phyloP scores from a whole-genome alignment of 2,329 filamentous ascomycete species.

The Fusarium pseudoanthophilum region DNA sequence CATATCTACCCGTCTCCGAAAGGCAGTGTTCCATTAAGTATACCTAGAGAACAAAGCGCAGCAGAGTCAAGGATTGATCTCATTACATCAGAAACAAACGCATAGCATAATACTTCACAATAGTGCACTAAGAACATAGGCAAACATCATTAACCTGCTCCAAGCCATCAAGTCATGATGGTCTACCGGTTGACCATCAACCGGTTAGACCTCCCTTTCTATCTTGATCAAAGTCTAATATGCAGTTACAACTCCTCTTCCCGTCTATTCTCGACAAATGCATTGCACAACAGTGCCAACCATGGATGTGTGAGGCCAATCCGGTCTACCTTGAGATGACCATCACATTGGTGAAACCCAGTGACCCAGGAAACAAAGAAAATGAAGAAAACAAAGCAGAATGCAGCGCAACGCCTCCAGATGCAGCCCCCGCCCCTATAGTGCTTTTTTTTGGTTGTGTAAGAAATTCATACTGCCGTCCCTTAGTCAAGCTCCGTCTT shows the following conservation, averaged over 20 bases:
- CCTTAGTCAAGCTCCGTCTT: slow-evolving; percentile 53
- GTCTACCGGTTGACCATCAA: slow-evolving; percentile 44
- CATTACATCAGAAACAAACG: neutral
- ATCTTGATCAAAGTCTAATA: slow-evolving; percentile 55
- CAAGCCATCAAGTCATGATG: slow-evolving; percentile 51
- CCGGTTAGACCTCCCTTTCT: slow-evolving; percentile 48
- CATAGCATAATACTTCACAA: slow-evolving; percentile 9
- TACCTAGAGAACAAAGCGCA: neutral
- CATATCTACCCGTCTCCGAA: neutral
- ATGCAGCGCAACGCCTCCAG: slow-evolving; percentile 55
- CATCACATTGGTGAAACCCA: slow-evolving; percentile 35
- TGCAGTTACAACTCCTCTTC: slow-evolving; percentile 52
- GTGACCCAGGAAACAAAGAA: slow-evolving; percentile 42
- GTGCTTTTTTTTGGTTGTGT: slow-evolving; percentile 46
- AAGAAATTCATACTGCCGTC: slow-evolving; percentile 47
- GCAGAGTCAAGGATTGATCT: neutral
- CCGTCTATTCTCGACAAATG: slow-evolving; percentile 53
- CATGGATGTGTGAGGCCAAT: slow-evolving; percentile 45
- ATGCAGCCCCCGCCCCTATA: slow-evolving; percentile 51
- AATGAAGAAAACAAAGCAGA: slow-evolving; percentile 44
- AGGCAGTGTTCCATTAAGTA: too few species aligned
- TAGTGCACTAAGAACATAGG: slow-evolving; percentile 32
- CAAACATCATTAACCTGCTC: slow-evolving; percentile 51
- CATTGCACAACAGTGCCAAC: slow-evolving; percentile 48
- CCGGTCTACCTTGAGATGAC: slow-evolving; percentile 33